Conservation (phyloP, 1,139 yeast species). For the Suhomyces coccinellae region DNA sequence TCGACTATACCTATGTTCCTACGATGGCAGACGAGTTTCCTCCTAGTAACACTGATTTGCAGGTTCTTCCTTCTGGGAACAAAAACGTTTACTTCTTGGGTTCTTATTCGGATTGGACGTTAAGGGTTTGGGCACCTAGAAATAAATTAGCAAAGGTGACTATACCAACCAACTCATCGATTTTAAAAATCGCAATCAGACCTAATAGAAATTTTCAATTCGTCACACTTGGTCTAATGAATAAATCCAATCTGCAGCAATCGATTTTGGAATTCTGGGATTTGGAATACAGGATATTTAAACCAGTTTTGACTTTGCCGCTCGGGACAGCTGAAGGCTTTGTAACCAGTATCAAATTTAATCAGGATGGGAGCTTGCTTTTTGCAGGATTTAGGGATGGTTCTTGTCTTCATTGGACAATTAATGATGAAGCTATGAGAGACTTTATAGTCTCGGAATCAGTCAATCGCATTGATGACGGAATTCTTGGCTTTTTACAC, state of each 20-base stretch:
- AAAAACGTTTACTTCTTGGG: slow-evolving; percentile 19
- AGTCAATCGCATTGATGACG: slow-evolving; percentile 11
- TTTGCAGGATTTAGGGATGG: slow-evolving; percentile 32
- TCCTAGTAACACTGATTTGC: slow-evolving; percentile 11
- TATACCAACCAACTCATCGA: slow-evolving; percentile 40
- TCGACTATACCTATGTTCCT: slow-evolving; percentile 12
- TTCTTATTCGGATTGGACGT: slow-evolving; percentile 34
- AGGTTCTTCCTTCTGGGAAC: slow-evolving; percentile 1
- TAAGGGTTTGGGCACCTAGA: slow-evolving; percentile 26
- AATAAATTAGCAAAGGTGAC: slow-evolving; percentile 19
- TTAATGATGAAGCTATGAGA: slow-evolving; percentile 20
- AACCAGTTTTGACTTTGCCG: slow-evolving; percentile 35
- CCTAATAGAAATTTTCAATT: slow-evolving; percentile 47
- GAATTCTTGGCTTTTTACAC: slow-evolving; percentile 13
- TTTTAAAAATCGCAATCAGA: slow-evolving; percentile 43
- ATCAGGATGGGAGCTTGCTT: slow-evolving; percentile 23
- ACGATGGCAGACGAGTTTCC: background rate
- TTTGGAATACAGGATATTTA: slow-evolving; percentile 37
- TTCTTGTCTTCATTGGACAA: slow-evolving; percentile 20
- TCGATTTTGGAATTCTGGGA: slow-evolving; percentile 59
- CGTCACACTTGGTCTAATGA: slow-evolving; percentile 46
- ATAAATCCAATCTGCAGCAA: slow-evolving; percentile 17
- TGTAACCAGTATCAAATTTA: slow-evolving; percentile 25
- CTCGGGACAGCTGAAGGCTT: slow-evolving; percentile 11
- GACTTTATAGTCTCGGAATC: slow-evolving; percentile 6